phyloP scores from a whole-genome alignment of 805 yeast species.

The Hemisphaericaspora nanyangensis region DNA sequence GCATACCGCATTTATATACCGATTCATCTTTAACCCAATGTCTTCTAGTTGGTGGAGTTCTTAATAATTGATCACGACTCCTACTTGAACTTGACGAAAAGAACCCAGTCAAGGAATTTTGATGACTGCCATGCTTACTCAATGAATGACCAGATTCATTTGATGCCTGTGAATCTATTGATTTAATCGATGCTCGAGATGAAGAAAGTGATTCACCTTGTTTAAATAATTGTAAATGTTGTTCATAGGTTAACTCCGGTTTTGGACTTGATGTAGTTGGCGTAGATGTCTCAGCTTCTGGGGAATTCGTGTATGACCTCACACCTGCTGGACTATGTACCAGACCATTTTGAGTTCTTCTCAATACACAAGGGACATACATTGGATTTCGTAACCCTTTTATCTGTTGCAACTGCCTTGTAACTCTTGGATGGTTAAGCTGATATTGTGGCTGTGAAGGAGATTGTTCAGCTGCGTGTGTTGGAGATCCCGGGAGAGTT shows the following conservation, averaged over 20 bases:
- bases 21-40: conserved; percentile 77
- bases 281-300: conserved; percentile 1
- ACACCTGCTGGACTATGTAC: conserved; percentile 5
- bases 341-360: conserved; percentile 31
- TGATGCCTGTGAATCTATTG: conserved; percentile 30
- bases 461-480: conserved; percentile 1
- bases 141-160: conserved; percentile 17
- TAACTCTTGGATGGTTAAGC: conserved; percentile 14
- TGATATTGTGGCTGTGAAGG: conserved; percentile 5
- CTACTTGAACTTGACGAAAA: not conserved
- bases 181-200: conserved; percentile 16
- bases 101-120: not conserved
- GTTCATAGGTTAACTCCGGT: not conserved
- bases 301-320: conserved; percentile 9
- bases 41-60: conserved; percentile 48
- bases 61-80: conserved; percentile 23
- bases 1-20: conserved; percentile 56
- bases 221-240: conserved; percentile 4
- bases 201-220: conserved; percentile 11
- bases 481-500: conserved; percentile 1
- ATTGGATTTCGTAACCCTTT: conserved; percentile 80
- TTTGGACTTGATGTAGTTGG: not conserved
- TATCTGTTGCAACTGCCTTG: conserved; percentile 57
- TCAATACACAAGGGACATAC: conserved; percentile 84
- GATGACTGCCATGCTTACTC: not conserved